phyloP scores from a whole-genome alignment of 345 rosid species.

The Hibiscus trionum region DNA sequence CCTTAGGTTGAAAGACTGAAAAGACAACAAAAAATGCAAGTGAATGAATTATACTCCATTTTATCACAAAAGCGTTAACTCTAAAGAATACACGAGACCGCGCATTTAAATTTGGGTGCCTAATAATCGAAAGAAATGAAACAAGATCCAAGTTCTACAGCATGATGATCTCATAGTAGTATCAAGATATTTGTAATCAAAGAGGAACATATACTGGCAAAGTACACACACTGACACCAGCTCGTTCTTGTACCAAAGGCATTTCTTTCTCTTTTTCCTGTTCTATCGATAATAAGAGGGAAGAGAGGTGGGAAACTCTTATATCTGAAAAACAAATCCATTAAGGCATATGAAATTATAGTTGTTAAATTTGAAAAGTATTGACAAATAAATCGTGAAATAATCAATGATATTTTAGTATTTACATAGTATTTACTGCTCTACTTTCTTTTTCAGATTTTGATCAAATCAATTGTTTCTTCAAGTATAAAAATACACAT shows the following conservation, averaged over 20 bases:
- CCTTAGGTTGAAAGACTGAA: slow-evolving; percentile 69
- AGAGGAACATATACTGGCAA: background rate
- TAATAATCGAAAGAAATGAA: background rate
- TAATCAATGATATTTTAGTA: background rate
- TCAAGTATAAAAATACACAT: background rate
- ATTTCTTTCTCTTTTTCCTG: background rate
- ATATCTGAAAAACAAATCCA: background rate
- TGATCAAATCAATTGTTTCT: background rate
- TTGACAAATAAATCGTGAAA: background rate
- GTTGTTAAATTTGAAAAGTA: background rate
- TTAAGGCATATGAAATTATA: background rate
- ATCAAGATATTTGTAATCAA: background rate
- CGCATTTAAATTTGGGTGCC: background rate
- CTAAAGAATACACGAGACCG: background rate
- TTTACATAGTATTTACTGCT: background rate
- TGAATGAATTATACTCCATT: background rate
- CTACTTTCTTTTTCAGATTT: background rate
- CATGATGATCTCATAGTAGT: background rate
- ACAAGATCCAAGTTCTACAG: background rate
- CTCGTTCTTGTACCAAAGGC: background rate
- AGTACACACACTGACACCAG: background rate
- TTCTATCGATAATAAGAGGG: background rate
- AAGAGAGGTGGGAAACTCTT: background rate
- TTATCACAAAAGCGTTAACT: background rate
- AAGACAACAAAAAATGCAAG: background rate